Conservation (phyloP, 2,329 filamentous ascomycete species). For the Leptographium radiaticola region DNA sequence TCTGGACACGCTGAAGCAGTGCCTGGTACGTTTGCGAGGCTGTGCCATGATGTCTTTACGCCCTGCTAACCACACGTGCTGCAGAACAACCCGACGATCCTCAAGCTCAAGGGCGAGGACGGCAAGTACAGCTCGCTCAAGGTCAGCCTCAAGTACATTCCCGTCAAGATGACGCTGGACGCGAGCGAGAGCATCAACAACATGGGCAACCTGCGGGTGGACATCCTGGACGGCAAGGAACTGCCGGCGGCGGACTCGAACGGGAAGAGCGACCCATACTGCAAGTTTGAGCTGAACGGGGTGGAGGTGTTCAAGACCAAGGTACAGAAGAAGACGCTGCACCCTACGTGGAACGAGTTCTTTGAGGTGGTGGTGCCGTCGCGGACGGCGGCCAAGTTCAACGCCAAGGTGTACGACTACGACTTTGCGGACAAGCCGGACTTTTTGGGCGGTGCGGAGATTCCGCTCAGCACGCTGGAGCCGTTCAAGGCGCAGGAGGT, state of each 20-base stretch:
- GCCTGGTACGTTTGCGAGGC: conserved; percentile 45
- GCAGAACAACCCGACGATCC: conserved; percentile 76
- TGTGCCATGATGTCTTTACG: background rate
- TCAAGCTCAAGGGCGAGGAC: conserved; percentile 67
- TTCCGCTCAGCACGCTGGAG: conserved; percentile 68
- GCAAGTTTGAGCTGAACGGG: conserved; percentile 83
- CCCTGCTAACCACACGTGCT: background rate
- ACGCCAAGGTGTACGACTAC: conserved; percentile 80
- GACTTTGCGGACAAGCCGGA: conserved; percentile 95
- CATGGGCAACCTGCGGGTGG: conserved; percentile 89
- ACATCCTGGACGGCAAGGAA: conserved; percentile 73
- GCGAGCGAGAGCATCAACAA: conserved; percentile 98
- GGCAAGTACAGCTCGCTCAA: conserved; percentile 68
- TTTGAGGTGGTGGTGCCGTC: conserved; percentile 79
- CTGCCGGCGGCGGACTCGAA: conserved; percentile 93
- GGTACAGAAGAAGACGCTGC: conserved; percentile 89
- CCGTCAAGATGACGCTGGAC: conserved; percentile 86
- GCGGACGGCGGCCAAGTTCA: conserved; percentile 72
- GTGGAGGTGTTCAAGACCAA: conserved; percentile 92
- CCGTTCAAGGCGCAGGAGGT: conserved; percentile 74
- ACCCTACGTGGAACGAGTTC: conserved; percentile 91
- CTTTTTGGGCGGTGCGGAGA: conserved; percentile 62
- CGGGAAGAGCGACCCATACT: conserved; percentile 93
- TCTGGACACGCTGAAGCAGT: conserved; percentile 75
- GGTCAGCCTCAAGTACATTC: conserved; percentile 89